A percentile compares a stretch with the other conserved stretches of the same genome.
These are phyloP conservation scores for Pseudogymnoascus sp. DNA, from an alignment of 2,329 filamentous ascomycete genomes.

Conservation along the genomic window DNA sequence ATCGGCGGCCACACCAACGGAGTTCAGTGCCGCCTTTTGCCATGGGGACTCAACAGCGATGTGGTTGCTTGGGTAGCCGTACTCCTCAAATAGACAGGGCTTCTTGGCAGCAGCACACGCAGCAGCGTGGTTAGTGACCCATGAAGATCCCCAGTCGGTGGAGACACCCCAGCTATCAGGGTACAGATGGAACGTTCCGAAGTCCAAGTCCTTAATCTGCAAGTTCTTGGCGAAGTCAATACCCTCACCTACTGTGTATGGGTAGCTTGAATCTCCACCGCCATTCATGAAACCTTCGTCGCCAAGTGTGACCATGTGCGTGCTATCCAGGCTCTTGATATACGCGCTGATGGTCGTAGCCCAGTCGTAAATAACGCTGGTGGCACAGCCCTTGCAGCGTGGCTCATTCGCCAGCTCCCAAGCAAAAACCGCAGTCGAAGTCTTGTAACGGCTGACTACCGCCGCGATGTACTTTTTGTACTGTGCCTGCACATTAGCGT, in stretches of 20 bases:
- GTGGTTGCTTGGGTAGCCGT: slow-evolving; percentile 19
- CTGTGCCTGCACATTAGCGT: slow-evolving; percentile 42
- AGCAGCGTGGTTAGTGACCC: slow-evolving; percentile 39
- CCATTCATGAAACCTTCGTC: slow-evolving; percentile 51
- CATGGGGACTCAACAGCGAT: slow-evolving; percentile 17
- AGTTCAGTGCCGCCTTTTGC: slow-evolving; percentile 21
- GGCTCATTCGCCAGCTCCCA: slow-evolving; percentile 66
- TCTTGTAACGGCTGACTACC: slow-evolving; percentile 52
- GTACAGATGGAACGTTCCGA: slow-evolving; percentile 47
- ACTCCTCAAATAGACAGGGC: slow-evolving; percentile 36
- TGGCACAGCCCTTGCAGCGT: slow-evolving; percentile 53
- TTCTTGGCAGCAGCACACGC: slow-evolving; percentile 33
- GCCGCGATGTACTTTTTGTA: slow-evolving; percentile 53
- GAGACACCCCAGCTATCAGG: slow-evolving; percentile 35
- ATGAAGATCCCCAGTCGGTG: slow-evolving; percentile 37
- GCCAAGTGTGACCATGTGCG: slow-evolving; percentile 56
- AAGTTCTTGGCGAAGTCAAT: slow-evolving; percentile 42
- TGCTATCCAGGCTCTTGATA: slow-evolving; percentile 54
- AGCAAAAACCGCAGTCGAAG: slow-evolving; percentile 53
- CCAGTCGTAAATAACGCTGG: slow-evolving; percentile 54
- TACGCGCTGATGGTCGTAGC: slow-evolving; percentile 49
- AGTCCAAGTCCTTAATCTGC: slow-evolving; percentile 41
- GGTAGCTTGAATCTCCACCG: slow-evolving; percentile 33
- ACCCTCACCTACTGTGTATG: slow-evolving; percentile 34
- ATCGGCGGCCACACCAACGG: slow-evolving; percentile 21